Evolutionary conservation across 345 rosid species (phyloP), one percentile per base, ranked within the genome.

Genomic region (Microcos paniculata): DNA sequence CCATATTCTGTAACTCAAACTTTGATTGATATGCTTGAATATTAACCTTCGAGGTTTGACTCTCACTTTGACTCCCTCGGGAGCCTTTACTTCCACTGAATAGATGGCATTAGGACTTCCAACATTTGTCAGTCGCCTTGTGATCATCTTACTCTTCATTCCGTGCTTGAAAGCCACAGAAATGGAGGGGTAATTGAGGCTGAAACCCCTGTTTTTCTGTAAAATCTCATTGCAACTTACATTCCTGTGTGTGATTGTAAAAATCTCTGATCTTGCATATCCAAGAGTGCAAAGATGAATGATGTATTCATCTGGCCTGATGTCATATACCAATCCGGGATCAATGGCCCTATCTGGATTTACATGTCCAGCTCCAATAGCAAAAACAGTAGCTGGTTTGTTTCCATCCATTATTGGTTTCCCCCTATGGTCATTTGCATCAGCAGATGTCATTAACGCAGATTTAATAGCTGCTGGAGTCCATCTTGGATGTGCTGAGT

Each of bases 371-470:
- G 99, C 88, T 81, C 99, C 99, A 0, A 84, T 87, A 0, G 98
- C 90, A 45, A 90, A 91, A 28, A 87, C 4, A 19, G 82, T 84
- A 0, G 96, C 96, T 4, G 88, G 80, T 73, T 89, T 86, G 58
- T 85, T 79, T 11, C 91, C 97, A 6, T 91, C 98, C 87, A 76
- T 90, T 43, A 93, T 91, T 19, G 87, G 89, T 72, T 87, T 88
- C 58, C 99, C 88, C 6, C 51, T 84, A 74, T 83, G 94, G 78
- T 95, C 96, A 19, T 82, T 79, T 62, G 72, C 59, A 66, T 90
- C 96, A 6, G 97, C 93, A 14, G 96, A 91, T 21, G 99, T 95
- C 97, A 95, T 91, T 73, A 95, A 77, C 55, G 99, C 99, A 10
- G 99, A 95, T 78, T 85, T 93, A 31, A 93, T 87, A 0, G 97